These are phyloP conservation scores for Podila horticola DNA, from an alignment of 192 early-diverging fungal genomes.

Conservation along the genomic window DNA sequence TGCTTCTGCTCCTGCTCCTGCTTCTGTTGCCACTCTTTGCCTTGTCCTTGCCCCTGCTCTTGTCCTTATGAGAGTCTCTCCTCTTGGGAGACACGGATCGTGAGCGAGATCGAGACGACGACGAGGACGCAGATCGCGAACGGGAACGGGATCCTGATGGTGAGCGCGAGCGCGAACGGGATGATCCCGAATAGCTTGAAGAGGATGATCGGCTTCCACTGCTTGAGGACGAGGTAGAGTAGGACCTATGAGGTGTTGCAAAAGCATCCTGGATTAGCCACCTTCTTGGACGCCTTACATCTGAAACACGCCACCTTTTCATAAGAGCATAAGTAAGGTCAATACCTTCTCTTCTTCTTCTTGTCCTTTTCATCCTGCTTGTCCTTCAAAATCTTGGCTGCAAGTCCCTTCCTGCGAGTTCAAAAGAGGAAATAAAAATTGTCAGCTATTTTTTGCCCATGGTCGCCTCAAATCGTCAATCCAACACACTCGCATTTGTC, in stretches of 20 bases:
- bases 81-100: conserved; percentile 15
- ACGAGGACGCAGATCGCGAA: conserved; percentile 9
- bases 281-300: not conserved
- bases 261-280: too few relatives aligned
- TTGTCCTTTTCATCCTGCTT: conserved; percentile 53
- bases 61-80: conserved; percentile 10
- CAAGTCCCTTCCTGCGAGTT: conserved; percentile 51
- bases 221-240: conserved; percentile 27
- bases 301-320: too few relatives aligned
- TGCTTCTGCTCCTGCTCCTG: conserved; percentile 28
- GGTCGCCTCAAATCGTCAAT: not conserved
- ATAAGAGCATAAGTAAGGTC: not conserved
- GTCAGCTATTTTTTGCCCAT: not conserved
- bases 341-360: conserved; percentile 16
- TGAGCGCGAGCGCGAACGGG: conserved; percentile 6
- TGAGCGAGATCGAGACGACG: conserved; percentile 29
- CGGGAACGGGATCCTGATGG: conserved; percentile 25
- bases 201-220: conserved; percentile 19
- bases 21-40: conserved; percentile 30
- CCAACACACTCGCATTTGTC: not conserved
- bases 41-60: conserved; percentile 14
- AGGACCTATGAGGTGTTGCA: not conserved
- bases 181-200: conserved; percentile 12
- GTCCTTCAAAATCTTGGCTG: conserved; percentile 58
- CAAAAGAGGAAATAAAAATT: not conserved